Base-by-base conservation (phyloP, 2,329 filamentous ascomycete species). In the Bertia moriformis region DNA sequence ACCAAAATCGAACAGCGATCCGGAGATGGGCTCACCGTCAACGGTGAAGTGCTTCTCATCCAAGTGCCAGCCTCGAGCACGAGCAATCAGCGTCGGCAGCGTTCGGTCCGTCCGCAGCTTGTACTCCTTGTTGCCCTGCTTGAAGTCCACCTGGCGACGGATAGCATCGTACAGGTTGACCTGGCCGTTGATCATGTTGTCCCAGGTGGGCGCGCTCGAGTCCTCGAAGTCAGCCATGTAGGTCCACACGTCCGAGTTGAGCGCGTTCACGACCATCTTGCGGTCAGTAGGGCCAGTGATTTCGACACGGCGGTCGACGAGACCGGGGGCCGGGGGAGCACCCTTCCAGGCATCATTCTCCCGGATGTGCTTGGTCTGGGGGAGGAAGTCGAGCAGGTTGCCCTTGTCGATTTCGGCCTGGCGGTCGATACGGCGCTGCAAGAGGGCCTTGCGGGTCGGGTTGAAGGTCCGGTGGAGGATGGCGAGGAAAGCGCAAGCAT, bases 151-250 rank as follows among this genome's bases (percentile, higher is more conserved):
- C 63, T 95, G 83, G 50, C 77, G 80, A 53, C 91, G 84, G 56
- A 93, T 87, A 49, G 88, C 91, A 53, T 96, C 91, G 67, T 95
- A 93, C 42, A 98, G 74, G 68, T 96, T 98, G 49, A 95, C 79
- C 64, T 98, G 91, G 46, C 91, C 91, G 50, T 91, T 93, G 67
- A 96, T 81, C 88, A 96, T 96, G 68, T 96, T 96, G 49, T 94
- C 87, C 91, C 91, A 98, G 33, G 91, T 95, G 18, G 91, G 91
- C 18, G 91, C 88, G 54, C 73, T 91, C 4, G 91, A 94, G 61
- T 96, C 88, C 65, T 98, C 91, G 49, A 98, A 93, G 62, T 98
- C 91, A 37, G 91, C 91, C 91, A 98, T 98, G 55, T 96, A 98
- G 41, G 89, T 96, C 82, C 84, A 96, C 18, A 96, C 91, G 53